These are phyloP conservation scores for Cystobasidiaceae sp. DNA, from an alignment of 1,284 basidiomycete genomes.

Conservation along the genomic window DNA sequence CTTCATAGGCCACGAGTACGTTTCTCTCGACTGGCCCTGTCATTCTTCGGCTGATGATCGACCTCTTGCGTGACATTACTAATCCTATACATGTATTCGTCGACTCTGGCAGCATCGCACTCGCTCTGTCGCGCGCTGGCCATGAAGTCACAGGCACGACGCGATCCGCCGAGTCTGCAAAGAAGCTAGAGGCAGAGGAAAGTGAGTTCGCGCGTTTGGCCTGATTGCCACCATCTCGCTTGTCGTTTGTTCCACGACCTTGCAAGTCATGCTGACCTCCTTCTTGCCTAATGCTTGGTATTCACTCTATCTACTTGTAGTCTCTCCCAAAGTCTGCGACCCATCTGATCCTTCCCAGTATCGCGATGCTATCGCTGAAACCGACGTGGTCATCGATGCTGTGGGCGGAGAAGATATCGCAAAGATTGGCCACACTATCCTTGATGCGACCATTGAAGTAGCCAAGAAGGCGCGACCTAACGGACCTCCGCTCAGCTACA, in stretches of 20 bases:
- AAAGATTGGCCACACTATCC: constrained; percentile 15
- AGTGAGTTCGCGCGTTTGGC: constrained; percentile 33
- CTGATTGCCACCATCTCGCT: not conserved
- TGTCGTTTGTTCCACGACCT: not conserved
- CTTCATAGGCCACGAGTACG: constrained; percentile 50
- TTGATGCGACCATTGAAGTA: constrained; percentile 13
- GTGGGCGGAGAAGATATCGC: constrained; percentile 43
- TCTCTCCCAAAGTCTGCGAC: constrained; percentile 54
- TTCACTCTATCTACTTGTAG: not conserved
- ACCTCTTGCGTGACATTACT: not conserved
- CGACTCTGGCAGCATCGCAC: constrained; percentile 48
- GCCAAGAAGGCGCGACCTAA: constrained; percentile 34
- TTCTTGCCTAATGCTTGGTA: not conserved
- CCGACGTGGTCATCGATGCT: constrained; percentile 53
- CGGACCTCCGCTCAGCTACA: constrained; percentile 52
- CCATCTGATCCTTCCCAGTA: constrained; percentile 48
- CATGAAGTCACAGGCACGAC: constrained; percentile 56
- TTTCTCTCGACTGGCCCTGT: not conserved
- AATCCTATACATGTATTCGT: not conserved
- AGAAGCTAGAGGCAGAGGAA: constrained; percentile 52
- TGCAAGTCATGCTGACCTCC: not conserved
- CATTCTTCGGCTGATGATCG: not conserved
- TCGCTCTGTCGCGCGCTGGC: constrained; percentile 54
- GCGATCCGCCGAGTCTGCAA: constrained; percentile 50
- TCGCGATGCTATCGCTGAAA: constrained; percentile 48